Evolutionary conservation across 495 filamentous ascomycete genomes (phyloP), one percentile per base, ranked within the genome.

Genomic region (Xylaria flabelliformis): DNA sequence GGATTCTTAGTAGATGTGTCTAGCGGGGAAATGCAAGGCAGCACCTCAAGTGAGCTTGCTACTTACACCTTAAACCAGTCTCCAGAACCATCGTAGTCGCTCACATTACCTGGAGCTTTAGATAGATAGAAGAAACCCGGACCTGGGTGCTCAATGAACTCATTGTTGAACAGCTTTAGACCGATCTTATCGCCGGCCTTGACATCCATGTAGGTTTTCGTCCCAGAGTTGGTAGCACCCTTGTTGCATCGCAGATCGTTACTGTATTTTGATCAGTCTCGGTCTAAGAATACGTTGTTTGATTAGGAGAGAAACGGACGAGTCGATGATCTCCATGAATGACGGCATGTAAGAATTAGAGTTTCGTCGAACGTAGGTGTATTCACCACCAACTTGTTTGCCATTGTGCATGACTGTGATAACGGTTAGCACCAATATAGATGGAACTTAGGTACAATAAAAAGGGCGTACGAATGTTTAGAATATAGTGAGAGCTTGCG

Each of bases 41-140:
- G 4, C 21, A 7, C 10, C 12, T 29, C 9, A 36, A 32, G n/a
- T 24, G 46, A 48, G 13, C 26, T 13, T 34, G 1, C 15, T 24
- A 85, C 80, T 71, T 81, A 83, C 71, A 85, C 83, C 79, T 88
- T 88, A 74, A 87, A 88, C 85, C 85, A 86, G 24, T 83, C 78
- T 50, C 84, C 84, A 9, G 78, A 81, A 51, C 81, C 85, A 70
- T 87, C 86, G 75, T 86, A 88, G 42, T 74, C 76, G 50, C 76
- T 74, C 44, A 84, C 83, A 26, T 73, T 70, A 59, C 71, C 80
- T 12, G 84, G 82, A 3, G 84, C 86, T 64, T 83, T 83, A 67
- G 85, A 85, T 80, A 88, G 80, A 72, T 82, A 85, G 67, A 83
- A 63, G 63, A 82, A 79, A n/a, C 81, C 83, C 9, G 83, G 83